Base-by-base conservation (phyloP, 495 filamentous ascomycete species). In the Penicillium malachiteum region DNA sequence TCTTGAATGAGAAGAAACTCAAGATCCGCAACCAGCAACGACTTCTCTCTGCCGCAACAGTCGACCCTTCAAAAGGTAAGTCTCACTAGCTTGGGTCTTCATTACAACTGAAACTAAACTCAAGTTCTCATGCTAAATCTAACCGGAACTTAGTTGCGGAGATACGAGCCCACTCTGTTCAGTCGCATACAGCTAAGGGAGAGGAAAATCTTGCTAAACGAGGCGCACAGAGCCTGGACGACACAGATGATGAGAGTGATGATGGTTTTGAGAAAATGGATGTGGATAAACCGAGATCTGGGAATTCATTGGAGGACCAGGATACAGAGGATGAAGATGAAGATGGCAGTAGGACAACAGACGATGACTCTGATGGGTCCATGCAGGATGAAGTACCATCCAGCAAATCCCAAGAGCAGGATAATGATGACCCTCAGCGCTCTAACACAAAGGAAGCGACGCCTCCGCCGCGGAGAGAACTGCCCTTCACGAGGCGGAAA, bases 1-100 rank as follows among this genome's bases (percentile, higher is more conserved):
- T 95, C 2, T 69, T 96, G 0, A 96, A 96, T 58, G 85, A 86
- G 61, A 96, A 96, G 71, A 96, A 96, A 70, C 75, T 89, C n/a
- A 95, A 94, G 70, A 93, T 96, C 18, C 76, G 90, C 31, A 87
- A 93, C 56, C 89, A 94, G 66, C 86, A 91, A 57, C 79, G 86
- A 16, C 60, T 92, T 8, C 67, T 94, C 5, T 80, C 78, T 13
- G 74, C 77, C n/a, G 81, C 84, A 7, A 84, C 79, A 37, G 67
- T 82, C 8, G 82, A 88, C 63, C 68, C 77, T 0, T 62, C 69
- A 1, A 77, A 65, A 64, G 66, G 75, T 73, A 67, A 54, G 61
- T 26, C n/a, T 26, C 21, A 26, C 21, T 26, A 26, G 21, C 21
- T 26, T 26, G 21, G 21, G 21, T 1, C 21, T 26, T 26, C 21